A percentile compares a stretch with the other conserved stretches of the same genome.
These are phyloP conservation scores for Phytophthora colocasiae DNA, from an alignment of 352 stramenopile genomes.

Conservation along the genomic window DNA sequence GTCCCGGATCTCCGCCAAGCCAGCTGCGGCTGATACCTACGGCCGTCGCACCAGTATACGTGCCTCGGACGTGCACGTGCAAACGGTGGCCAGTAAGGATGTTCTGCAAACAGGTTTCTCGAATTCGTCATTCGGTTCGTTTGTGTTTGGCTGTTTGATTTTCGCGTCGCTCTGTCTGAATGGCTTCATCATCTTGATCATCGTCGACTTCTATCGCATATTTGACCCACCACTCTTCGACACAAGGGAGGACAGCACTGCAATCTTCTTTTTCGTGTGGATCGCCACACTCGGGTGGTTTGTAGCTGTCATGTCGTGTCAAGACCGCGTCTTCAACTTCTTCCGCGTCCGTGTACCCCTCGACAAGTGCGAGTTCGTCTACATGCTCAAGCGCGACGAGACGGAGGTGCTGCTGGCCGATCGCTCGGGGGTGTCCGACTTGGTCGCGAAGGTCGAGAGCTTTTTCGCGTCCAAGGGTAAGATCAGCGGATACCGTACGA, in stretches of 20 bases:
- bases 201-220: constrained; percentile 56
- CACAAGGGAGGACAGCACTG: constrained; percentile 21
- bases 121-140: constrained; percentile 15
- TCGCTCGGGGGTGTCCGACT: constrained; percentile 28
- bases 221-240: constrained; percentile 43
- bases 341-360: constrained; percentile 33
- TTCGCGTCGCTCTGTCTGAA: constrained; percentile 49
- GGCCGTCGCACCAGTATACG: constrained; percentile 12
- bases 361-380: constrained; percentile 41
- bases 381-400: constrained; percentile 41
- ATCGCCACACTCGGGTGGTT: constrained; percentile 34
- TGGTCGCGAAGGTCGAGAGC: constrained; percentile 31
- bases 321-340: constrained; percentile 39
- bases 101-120: constrained; percentile 30
- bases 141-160: constrained; percentile 51
- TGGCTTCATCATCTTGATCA: constrained; percentile 55
- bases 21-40: background rate
- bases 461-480: constrained; percentile 35
- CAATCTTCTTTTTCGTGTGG: constrained; percentile 43
- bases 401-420: constrained; percentile 42
- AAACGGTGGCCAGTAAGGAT: background rate
- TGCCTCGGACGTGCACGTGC: constrained; percentile 5
- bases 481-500: constrained; percentile 21
- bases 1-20: background rate
- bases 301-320: constrained; percentile 20